Percentiles rank a stretch among this genome's conserved stretches.
phyloP scores from a whole-genome alignment of 139 green algal genomes.

The Chlamydomonas asymmetrica region DNA sequence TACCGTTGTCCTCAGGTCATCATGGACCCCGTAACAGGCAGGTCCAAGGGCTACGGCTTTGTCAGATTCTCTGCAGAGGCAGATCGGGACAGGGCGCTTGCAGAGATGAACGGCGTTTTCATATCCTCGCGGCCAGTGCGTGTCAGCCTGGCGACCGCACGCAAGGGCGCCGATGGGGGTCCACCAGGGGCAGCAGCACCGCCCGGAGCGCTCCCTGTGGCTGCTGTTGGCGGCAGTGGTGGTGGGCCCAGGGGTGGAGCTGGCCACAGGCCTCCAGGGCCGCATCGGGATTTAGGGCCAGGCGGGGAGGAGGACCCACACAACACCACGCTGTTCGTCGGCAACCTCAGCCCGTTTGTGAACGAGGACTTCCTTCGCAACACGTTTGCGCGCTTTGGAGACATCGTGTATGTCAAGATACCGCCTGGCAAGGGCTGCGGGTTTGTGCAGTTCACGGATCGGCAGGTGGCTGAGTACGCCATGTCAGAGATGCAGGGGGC shows the following conservation, averaged over 20 bases:
- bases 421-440: conserved; percentile 93
- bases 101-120: conserved; percentile 81
- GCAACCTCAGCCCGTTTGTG: conserved; percentile 58
- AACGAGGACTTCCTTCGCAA: conserved; percentile 78
- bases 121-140: conserved; percentile 76
- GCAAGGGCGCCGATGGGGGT: conserved; percentile 12
- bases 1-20: conserved; percentile 75
- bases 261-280: too few relatives aligned
- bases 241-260: not conserved
- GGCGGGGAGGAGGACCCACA: conserved; percentile 71
- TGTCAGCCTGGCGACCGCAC: conserved; percentile 73
- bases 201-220: not conserved
- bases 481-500: conserved; percentile 75
- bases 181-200: conserved; percentile 5
- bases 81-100: conserved; percentile 83
- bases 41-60: conserved; percentile 95
- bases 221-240: conserved; percentile 23
- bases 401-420: conserved; percentile 94
- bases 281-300: too few relatives aligned
- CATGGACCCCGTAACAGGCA: conserved; percentile 76
- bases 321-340: conserved; percentile 94
- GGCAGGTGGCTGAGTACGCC: conserved; percentile 67
- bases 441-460: conserved; percentile 91
- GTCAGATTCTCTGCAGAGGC: conserved; percentile 86
- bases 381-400: conserved; percentile 79